Evolutionary conservation across 306 rosid species (phyloP).

Genomic region (Prunus mira): DNA sequence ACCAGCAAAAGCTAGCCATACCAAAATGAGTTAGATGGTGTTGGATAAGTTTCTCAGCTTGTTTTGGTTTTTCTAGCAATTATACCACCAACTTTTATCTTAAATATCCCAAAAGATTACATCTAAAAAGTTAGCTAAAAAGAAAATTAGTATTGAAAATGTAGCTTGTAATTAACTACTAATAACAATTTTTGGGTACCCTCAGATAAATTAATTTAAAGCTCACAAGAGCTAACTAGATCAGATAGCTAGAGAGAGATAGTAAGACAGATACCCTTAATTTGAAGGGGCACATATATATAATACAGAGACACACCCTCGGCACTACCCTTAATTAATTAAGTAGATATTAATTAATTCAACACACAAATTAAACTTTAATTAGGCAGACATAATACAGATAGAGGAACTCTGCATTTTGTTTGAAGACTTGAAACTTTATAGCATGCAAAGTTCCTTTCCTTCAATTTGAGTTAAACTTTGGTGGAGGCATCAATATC

Average conservation of each 20-base stretch:
- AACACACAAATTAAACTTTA: not conserved
- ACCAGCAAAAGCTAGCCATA: not conserved
- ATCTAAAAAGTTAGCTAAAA: not conserved
- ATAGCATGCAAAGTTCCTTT: not conserved
- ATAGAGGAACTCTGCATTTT: not conserved
- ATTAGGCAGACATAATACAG: not conserved
- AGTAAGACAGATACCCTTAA: not conserved
- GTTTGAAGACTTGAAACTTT: not conserved
- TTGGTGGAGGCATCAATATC: constrained; percentile 3
- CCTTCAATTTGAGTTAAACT: not conserved
- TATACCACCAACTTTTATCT: not conserved
- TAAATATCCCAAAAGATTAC: not conserved
- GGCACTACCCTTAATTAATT: not conserved
- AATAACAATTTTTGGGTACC: not conserved
- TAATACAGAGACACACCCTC: not conserved
- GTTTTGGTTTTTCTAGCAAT: not conserved
- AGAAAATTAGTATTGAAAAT: not conserved
- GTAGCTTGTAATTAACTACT: not conserved
- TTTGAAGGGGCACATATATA: not conserved
- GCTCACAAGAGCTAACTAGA: not conserved
- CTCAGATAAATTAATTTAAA: not conserved
- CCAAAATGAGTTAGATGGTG: not conserved
- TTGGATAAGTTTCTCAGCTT: not conserved
- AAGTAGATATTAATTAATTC: not conserved
- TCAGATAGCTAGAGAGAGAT: not conserved